Evolutionary conservation across 306 rosid species (phyloP), one percentile per base, ranked within the genome.

Genomic region (Abrus pulchellus): DNA sequence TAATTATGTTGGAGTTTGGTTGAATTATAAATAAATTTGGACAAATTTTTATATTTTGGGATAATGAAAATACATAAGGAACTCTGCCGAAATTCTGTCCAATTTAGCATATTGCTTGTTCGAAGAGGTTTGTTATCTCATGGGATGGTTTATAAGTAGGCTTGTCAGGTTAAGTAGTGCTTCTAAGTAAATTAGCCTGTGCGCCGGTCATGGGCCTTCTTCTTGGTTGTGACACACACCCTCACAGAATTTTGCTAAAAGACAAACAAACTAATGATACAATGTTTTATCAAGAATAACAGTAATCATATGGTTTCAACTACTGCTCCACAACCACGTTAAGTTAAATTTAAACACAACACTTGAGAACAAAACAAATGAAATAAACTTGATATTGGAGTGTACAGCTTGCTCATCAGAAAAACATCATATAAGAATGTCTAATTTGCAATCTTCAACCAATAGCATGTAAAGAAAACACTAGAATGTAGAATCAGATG

Each of bases 291-390:
- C 47, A 29, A 59, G 30, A 55, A 56, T 33, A 52, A 77, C 13
- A 50, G 43, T 9, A 56, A 55, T 33, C 76, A 32, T 29, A 33
- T 4, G 30, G 76, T 33, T 68, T 75, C 59, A 75, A 30, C 13
- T 73, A 74, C 64, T 9, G 10, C 34, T 82, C 48, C 65, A 57
- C 61, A 67, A 67, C 48, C 48, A 13, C 2, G 13, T 81, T 48
- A 66, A 1, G 34, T 28, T 56, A 55, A 38, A 75, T 27, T 67
- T 34, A 74, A 82, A 47, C 41, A 27, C 34, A 36, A 9, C 45
- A 38, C 47, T 14, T 30, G 14, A 9, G 36, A 11, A 6, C 61
- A 75, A 36, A 60, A 54, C 81, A 66, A 3, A 44, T 8, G 4
- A 81, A 73, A 80, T 53, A 14, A 73, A 34, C 27, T 29, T 40